Evolutionary conservation across 2,329 filamentous ascomycete genomes (phyloP), one percentile per base, ranked within the genome.

Genomic region (Sporothrix pseudoabietina): DNA sequence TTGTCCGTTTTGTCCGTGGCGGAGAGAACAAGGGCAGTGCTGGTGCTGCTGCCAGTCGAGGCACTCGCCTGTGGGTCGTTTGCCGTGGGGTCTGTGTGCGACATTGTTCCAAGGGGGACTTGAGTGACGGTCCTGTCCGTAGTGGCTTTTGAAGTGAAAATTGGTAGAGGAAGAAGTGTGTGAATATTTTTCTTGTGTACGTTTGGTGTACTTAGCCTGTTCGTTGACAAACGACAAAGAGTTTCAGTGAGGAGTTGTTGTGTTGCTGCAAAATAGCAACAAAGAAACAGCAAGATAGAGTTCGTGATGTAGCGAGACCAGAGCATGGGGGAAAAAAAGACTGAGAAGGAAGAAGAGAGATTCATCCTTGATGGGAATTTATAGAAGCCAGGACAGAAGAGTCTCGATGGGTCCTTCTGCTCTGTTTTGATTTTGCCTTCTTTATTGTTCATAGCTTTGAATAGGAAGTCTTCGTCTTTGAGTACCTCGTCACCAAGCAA

Each of bases 141-240:
- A 12, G 39, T 47, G 7, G 5, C 7, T n/a, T 59, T 30, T 16
- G 14, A 55, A 55, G 22, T 55, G 55, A n/a, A 14, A 47, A 47
- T 4, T 30, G 22, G 14, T 8, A 22, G 30, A 26, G 61, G 22
- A 26, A 66, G 26, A 16, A 26, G 10, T 10, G 32, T 39, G 57
- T 61, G 57, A 49, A 49, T 49, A 14, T 49, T 19, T 44, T 16
- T 49, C 19, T 12, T 49, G 44, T 49, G 16, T 44, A 39, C 30
- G 61, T 63, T n/a, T 47, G 22, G 12, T 66, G 22, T 47, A 16
- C 22, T 44, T 47, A 1, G n/a, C 12, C 22, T 66, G 61, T n/a
- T 66, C 39, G 61, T 12, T 39, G 61, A 66, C 61, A 66, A 66
- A 30, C n/a, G 39, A 47, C 61, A 22, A 47, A 30, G 22, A 66